These are phyloP conservation scores for Fusarium papillatum DNA, from an alignment of 2,329 filamentous ascomycete species.

Conservation along the genomic window DNA sequence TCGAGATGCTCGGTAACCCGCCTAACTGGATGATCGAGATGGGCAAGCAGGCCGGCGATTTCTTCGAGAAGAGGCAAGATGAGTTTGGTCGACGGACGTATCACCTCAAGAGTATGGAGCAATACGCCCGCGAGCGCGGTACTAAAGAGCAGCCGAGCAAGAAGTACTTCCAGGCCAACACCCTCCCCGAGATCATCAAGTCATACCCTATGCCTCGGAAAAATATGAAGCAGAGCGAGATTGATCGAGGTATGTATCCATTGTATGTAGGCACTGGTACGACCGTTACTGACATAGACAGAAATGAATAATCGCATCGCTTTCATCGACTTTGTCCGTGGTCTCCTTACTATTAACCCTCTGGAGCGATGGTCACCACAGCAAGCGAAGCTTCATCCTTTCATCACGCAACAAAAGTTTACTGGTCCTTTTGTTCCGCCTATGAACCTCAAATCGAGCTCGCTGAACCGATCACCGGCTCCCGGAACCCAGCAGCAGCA, in stretches of 20 bases:
- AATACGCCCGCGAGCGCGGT: conserved; percentile 94
- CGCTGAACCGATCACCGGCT: conserved; percentile 87
- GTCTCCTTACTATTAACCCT: conserved; percentile 93
- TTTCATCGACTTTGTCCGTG: conserved; percentile 98
- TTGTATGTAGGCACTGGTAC: neutral
- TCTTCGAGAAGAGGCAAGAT: conserved; percentile 93
- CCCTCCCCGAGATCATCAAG: conserved; percentile 96
- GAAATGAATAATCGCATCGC: conserved; percentile 99
- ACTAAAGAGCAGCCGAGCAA: conserved; percentile 99
- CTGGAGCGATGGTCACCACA: conserved; percentile 98
- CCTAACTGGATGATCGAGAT: conserved; percentile 99
- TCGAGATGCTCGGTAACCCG: conserved; percentile 97
- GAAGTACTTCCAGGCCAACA: conserved; percentile 97
- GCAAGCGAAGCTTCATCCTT: conserved; percentile 96
- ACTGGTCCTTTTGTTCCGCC: conserved; percentile 96
- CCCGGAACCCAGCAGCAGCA: conserved; percentile 97
- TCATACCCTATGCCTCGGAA: conserved; percentile 98
- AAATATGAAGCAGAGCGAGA: conserved; percentile 98
- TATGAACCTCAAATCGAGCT: conserved; percentile 94
- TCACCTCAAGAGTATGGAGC: conserved; percentile 96
- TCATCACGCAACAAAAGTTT: conserved; percentile 98
- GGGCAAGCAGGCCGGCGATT: conserved; percentile 97
- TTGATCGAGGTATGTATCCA: conserved; percentile 84
- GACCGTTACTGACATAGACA: conserved; percentile 56
- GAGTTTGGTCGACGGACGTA: conserved; percentile 94